phyloP scores from a whole-genome alignment of 1,284 basidiomycete genomes.

The Puccinia polysora region DNA sequence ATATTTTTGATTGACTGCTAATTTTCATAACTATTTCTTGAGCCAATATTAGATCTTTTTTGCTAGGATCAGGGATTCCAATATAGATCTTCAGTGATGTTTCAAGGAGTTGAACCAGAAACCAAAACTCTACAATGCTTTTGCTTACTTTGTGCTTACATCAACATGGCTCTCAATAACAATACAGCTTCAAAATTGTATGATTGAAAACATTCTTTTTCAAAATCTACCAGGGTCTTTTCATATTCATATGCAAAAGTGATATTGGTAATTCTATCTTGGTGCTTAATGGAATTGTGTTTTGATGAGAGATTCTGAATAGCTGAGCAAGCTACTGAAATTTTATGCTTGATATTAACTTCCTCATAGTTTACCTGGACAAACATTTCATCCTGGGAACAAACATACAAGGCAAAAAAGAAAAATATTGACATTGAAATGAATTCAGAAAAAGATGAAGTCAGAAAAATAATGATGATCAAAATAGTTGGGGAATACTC shows the following conservation, averaged over 20 bases:
- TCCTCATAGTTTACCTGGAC: slow-evolving; percentile 23
- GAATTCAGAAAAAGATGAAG: too few species aligned
- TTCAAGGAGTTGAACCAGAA: slow-evolving; percentile 5
- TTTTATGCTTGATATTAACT: slow-evolving; percentile 37
- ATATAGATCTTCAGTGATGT: background rate
- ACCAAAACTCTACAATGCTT: slow-evolving; percentile 14
- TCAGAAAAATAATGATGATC: too few species aligned
- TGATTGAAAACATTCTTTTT: slow-evolving; percentile 25
- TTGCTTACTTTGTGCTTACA: slow-evolving; percentile 26
- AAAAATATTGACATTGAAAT: background rate
- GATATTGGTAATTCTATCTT: too few species aligned
- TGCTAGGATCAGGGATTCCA: background rate
- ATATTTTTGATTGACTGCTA: slow-evolving; percentile 12
- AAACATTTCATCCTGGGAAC: slow-evolving; percentile 30
- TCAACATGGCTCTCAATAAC: slow-evolving; percentile 35
- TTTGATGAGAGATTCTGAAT: background rate
- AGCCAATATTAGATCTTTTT: slow-evolving; percentile 25
- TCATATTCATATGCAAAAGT: too few species aligned
- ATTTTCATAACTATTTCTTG: slow-evolving; percentile 32
- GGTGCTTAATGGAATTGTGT: too few species aligned
- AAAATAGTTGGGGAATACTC: background rate
- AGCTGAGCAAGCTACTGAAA: slow-evolving; percentile 8
- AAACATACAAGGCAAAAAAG: background rate
- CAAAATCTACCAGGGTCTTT: slow-evolving; percentile 27
- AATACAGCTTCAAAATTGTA: slow-evolving; percentile 26